Base-by-base conservation (phyloP, 2,329 filamentous ascomycete species). In the Fusarium brachygibbosum region DNA sequence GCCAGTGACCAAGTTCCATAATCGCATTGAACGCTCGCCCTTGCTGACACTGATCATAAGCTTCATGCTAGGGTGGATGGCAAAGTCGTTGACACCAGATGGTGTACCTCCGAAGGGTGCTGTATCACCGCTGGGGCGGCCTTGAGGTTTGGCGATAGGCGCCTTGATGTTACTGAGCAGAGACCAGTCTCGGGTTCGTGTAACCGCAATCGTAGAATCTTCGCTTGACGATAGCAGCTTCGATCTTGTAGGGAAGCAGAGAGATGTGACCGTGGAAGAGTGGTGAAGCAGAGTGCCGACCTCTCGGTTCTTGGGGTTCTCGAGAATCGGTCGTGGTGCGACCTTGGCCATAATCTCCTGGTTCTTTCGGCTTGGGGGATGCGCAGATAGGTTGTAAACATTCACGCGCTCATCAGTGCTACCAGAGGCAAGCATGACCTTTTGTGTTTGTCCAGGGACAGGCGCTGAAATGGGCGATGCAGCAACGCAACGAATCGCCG, bases 1-100 rank as follows among this genome's bases (percentile, higher is more conserved):
- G 17, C 94, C 96, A 4, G 95, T 98, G 70, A 98, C 94, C 68
- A 99, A 79, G 76, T 99, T 98, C 96, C 96, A 99, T 69, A 98
- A 80, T 69, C 96, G 85, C 92, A 99, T 97, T 76, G 91, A 93
- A 69, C 89, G 90, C 82, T 99, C 96, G 69, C 94, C 94, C 74
- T 91, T 93, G 71, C 93, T 91, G 11, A 98, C 94, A 73, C 89
- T 97, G 63, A 99, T 89, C 93, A 98, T 97, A 51, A 99, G 84
- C 82, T 98, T 98, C 87, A 97, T 93, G 78, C 93, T 97, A 1
- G 96, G 95, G 78, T 99, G 96, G 28, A 99, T 91, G 3, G 95
- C 93, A 78, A 99, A 97, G 78, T 94, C 93, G 78, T 97, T 98
- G 71, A 98, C 89, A 19, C 96, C 96, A n/a, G 90, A 88, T 0